A percentile compares a stretch with the other conserved stretches of the same genome.
phyloP scores from a whole-genome alignment of 106 monocot species.

The Acanthochlamys bracteata region DNA sequence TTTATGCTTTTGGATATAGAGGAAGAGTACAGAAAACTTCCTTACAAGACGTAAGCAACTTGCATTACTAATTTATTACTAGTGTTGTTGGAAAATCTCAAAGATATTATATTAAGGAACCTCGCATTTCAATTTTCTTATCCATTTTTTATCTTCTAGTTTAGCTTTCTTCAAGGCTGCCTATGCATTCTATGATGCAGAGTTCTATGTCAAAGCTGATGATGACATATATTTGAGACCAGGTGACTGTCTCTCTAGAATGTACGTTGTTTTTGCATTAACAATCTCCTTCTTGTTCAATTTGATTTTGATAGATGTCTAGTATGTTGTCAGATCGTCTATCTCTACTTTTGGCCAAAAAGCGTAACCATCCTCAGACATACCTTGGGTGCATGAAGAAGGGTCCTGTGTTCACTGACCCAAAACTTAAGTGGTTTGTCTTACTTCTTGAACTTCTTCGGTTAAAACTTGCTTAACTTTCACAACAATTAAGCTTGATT shows the following conservation, averaged over 20 bases:
- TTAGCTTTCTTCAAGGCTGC: slow-evolving; percentile 98
- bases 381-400: slow-evolving; percentile 99
- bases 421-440: slow-evolving; percentile 72
- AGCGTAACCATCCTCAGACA: slow-evolving; percentile 57
- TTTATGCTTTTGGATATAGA: slow-evolving; percentile 77
- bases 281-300: not conserved
- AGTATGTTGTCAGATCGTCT: slow-evolving; percentile 59
- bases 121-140: too few species aligned
- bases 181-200: slow-evolving; percentile 75
- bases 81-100: not conserved
- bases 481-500: too few species aligned
- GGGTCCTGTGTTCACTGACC: slow-evolving; percentile 93
- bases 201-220: slow-evolving; percentile 96
- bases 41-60: slow-evolving; percentile 70
- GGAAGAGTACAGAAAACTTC: slow-evolving; percentile 80
- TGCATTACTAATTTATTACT: not conserved
- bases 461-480: too few species aligned
- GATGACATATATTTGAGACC: slow-evolving; percentile 97
- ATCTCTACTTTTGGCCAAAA: slow-evolving; percentile 71
- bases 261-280: not conserved
- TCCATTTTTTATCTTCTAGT: slow-evolving; percentile 32
- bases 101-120: too few species aligned
- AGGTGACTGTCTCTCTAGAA: slow-evolving; percentile 30
- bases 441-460: not conserved
- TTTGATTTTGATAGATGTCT: not conserved